phyloP scores from a whole-genome alignment of 495 filamentous ascomycete genomes.

The Aspergillus nanangensis region DNA sequence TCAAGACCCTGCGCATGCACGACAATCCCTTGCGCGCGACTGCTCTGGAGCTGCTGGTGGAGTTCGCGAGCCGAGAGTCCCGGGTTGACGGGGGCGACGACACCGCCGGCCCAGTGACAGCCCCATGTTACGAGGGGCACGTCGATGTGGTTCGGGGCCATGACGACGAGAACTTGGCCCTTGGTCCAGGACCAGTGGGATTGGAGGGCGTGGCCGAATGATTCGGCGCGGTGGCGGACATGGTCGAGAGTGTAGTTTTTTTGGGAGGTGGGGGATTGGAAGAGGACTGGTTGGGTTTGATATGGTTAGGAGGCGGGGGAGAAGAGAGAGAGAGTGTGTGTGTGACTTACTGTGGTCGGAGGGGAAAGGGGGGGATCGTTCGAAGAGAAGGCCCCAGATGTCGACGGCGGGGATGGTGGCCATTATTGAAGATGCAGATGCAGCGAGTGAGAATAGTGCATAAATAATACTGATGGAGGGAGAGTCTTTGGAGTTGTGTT shows the following conservation, averaged over 20 bases:
- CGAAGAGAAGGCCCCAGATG: neutral
- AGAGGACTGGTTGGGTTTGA: neutral
- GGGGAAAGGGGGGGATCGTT: neutral
- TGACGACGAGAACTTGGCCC: constrained; percentile 60
- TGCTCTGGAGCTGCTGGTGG: constrained; percentile 69
- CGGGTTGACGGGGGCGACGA: constrained; percentile 69
- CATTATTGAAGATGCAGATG: neutral
- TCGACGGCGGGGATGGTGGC: neutral
- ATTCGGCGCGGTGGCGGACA: constrained; percentile 51
- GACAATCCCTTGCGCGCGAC: constrained; percentile 60
- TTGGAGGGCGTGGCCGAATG: constrained; percentile 65
- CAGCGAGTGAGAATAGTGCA: no score
- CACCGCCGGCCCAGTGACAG: constrained; percentile 69
- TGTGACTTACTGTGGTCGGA: neutral
- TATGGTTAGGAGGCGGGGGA: neutral
- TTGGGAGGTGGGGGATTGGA: neutral
- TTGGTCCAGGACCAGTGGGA: constrained; percentile 61
- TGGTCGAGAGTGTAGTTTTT: constrained; percentile 54
- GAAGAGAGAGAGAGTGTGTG: neutral
- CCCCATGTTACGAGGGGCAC: constrained; percentile 60
- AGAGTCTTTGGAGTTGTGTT: neutral
- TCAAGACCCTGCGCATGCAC: constrained; percentile 57
- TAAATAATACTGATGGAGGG: no score
- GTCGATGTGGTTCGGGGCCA: constrained; percentile 61
- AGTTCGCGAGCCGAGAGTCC: constrained; percentile 71